phyloP scores from a whole-genome alignment of 1,284 basidiomycete species.

The Cryptococcus sp. region DNA sequence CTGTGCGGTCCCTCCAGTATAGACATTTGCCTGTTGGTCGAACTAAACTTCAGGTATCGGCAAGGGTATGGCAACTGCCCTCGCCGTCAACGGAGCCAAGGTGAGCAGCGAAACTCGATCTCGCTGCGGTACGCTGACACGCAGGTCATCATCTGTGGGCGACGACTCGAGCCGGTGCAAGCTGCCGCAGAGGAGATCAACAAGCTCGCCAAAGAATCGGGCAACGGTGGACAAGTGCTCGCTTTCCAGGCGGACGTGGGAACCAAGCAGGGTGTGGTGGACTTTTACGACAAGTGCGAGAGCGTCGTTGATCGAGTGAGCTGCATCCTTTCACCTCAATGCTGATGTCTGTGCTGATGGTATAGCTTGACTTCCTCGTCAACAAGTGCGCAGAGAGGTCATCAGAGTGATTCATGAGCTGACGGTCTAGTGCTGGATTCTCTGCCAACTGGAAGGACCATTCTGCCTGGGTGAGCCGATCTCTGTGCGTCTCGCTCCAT shows the following conservation, averaged over 20 bases:
- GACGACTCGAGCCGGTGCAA: conserved; percentile 20
- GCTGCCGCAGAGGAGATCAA: conserved; percentile 24
- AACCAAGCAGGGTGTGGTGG: conserved; percentile 24
- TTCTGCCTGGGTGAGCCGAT: conserved; percentile 10
- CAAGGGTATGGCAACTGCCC: conserved; percentile 40
- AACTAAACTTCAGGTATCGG: conserved; percentile 45
- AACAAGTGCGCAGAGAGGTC: conserved; percentile 25
- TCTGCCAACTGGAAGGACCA: conserved; percentile 21
- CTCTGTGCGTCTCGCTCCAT: not conserved
- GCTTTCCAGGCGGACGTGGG: conserved; percentile 25
- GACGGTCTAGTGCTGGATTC: conserved; percentile 3
- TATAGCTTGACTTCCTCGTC: conserved; percentile 28
- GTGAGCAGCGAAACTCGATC: conserved; percentile 21
- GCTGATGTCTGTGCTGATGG: not conserved
- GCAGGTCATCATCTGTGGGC: conserved; percentile 27
- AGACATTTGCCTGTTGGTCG: not conserved
- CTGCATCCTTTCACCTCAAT: not conserved
- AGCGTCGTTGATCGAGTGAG: conserved; percentile 22
- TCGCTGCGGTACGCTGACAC: not conserved
- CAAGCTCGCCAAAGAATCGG: conserved; percentile 9
- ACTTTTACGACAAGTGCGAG: conserved; percentile 19
- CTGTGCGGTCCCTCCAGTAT: too few species aligned
- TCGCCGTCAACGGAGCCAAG: conserved; percentile 44
- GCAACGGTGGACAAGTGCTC: conserved; percentile 19
- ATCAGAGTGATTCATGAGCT: not conserved